Base-by-base conservation (phyloP, 495 filamentous ascomycete genomes). In the Xylaria venustula region DNA sequence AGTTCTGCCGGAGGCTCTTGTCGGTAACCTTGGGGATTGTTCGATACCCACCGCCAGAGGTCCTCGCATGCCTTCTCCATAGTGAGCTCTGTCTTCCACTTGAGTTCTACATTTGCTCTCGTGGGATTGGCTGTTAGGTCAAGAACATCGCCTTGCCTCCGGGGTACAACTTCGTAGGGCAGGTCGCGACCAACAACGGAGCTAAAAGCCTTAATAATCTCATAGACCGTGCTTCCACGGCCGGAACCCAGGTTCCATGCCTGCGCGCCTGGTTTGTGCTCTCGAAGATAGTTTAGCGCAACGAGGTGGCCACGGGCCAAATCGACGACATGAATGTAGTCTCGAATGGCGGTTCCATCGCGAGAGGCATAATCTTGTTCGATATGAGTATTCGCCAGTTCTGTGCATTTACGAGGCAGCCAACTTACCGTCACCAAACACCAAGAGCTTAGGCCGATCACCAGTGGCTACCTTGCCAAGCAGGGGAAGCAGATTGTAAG, bases 181-280 rank as follows among this genome's bases (percentile, higher is more conserved):
- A 98, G 81, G 58, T 93, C 85, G 41, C 83, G 86, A 54, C 94
- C 93, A 26, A 97, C 91, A 32, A 91, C 90, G 36, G 83, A 76
- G 71, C 86, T 90, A 80, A 98, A 98, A 60, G 95, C 91, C 56
- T 90, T 90, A 84, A 98, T 88, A 85, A 98, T 98, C 70, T 98
- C 92, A 74, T 91, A 93, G 34, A 98, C 94, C 11, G 95, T 98
- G 75, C 88, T 92, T 61, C 94, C 94, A 68, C 87, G 89, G 37
- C 94, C 94, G n/a, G 92, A 97, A 22, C 94, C 94, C 58, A 98
- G 73, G 79, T 98, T 98, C 95, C 95, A 98, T 58, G 93, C 93
- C 59, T 90, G 86, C 50, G 96, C 91, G 60, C 94, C 94, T 42
- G 95, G 95, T 71, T 95, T 89, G 71, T 93, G 82, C 55, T 89